Conservation (phyloP, 2,329 filamentous ascomycete genomes). For the Calonectria crousiana region DNA sequence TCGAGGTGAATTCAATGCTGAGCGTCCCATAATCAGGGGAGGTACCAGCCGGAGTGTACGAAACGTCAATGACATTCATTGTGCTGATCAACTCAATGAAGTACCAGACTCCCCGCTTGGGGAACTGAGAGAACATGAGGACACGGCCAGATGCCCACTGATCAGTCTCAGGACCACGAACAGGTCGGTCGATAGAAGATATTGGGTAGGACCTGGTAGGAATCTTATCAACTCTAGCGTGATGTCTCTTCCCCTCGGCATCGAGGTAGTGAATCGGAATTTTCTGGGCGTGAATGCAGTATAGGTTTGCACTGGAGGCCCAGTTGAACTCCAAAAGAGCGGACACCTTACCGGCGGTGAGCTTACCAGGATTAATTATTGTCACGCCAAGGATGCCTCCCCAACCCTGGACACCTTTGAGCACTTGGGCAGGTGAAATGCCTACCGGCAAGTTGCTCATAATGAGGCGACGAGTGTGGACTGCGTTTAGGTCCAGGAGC, state of each 20-base stretch:
- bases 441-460: conserved; percentile 38
- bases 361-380: not conserved
- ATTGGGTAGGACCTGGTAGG: not conserved
- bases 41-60: not conserved
- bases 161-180: not conserved
- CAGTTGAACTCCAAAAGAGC: conserved; percentile 38
- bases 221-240: not conserved
- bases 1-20: conserved; percentile 34
- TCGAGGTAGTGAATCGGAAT: not conserved
- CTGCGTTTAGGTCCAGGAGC: fast-evolving
- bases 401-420: conserved; percentile 30
- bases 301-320: not conserved
- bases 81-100: conserved; percentile 31
- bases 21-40: conserved; percentile 17
- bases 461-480: conserved; percentile 38
- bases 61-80: conserved; percentile 19
- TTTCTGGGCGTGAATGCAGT: not conserved
- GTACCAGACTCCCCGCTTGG: conserved; percentile 34
- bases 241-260: not conserved
- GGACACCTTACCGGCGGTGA: not conserved
- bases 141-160: conserved; percentile 25
- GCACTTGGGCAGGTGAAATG: conserved; percentile 28
- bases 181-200: fast-evolving
- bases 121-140: conserved; percentile 35
- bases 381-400: conserved; percentile 28